Evolutionary conservation across 345 rosid species (phyloP), one percentile per base, ranked within the genome.

Genomic region (Sonneratia caseolaris): DNA sequence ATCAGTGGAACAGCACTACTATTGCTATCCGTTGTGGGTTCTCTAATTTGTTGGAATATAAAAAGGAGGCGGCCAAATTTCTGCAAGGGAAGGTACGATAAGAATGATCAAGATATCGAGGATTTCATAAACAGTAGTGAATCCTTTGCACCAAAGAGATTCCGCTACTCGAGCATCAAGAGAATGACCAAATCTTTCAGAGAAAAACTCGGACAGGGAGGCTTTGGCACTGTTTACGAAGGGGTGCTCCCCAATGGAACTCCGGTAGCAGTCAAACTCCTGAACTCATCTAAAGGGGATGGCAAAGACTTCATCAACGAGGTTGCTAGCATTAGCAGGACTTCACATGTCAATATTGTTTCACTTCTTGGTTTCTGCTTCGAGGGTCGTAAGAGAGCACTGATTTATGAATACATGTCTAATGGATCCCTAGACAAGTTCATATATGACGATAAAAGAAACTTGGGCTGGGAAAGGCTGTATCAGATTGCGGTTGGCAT

Each of bases 241-340:
- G 87, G 89, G 18, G 78, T 68, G 64, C 7, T 80, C 16, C 45
- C 1, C 0, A 77, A 75, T 57, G 83, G 82, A 43, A 49, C 69
- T 42, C 66, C 67, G 38, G 85, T 84, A 7, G 89, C 82, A 7
- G 40, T 84, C 6, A 84, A 86, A 64, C 22, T 82, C 19, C 68
- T 84, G 53, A 74, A 81, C 5, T 70, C 68, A 0, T 61, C 81
- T 3, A 79, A 81, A 36, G 83, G 84, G 0, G 35, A 80, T 71
- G 87, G 79, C 22, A 71, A 83, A 45, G 87, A 86, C 6, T 82
- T 70, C 4, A n/a, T 70, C 3, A 70, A 57, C 42, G 73, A 70
- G 62, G 73, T 70, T 12, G 64, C 66, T 0, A 70, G 73, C 66
- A 70, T 70, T 15, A 70, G 53, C 4, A 38, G 38, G 73, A 70